Base-by-base conservation (phyloP, 305 asterid genomes). In the Plantago lanceolata region DNA sequence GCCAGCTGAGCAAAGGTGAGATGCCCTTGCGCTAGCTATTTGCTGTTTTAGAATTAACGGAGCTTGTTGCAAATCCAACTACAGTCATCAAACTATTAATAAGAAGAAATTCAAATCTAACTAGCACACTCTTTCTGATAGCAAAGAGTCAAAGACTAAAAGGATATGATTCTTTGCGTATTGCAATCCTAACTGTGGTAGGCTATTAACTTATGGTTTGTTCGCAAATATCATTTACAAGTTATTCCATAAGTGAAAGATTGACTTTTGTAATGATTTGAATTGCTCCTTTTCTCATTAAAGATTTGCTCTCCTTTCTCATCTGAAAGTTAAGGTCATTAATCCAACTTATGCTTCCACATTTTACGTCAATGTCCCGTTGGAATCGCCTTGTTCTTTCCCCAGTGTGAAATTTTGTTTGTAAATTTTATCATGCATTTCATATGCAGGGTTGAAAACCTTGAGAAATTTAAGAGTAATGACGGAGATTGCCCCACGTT, bases 401-500 rank as follows among this genome's bases (percentile, higher is more conserved):
- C 45, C 11, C 14, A 9, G 11, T 33, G 15, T 40, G 45, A 11
- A 40, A 40, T 40, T 9, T 11, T 40, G 0, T 40, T 8, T 12
- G 13, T 40, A 65, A 73, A 63, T 67, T 49, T 3, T 68, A 48
- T 70, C 57, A 21, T 67, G 50, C 71, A 15, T 71, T 19, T 53
- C 70, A 13, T 55, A 51, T 44, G 66, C 73, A 92, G 97, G 82
- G 85, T 94, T 54, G 83, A 81, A 64, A 94, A 94, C 80, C 88
- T 94, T 57, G 85, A 79, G 57, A 88, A 76, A 78, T 90, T 94
- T 65, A 94, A 86, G 84, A 79, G 85, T 78, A 70, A 90, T 48
- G 96, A 90, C 67, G 97, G 96, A 55, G 99, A 94, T 76, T 90
- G 96, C 73, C 99, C 97, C 40, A 90, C 99, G 9, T 79, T 94